Evolutionary conservation across 495 filamentous ascomycete species (phyloP), one percentile per base, ranked within the genome.

Genomic region (Penicillium cinerascens): DNA sequence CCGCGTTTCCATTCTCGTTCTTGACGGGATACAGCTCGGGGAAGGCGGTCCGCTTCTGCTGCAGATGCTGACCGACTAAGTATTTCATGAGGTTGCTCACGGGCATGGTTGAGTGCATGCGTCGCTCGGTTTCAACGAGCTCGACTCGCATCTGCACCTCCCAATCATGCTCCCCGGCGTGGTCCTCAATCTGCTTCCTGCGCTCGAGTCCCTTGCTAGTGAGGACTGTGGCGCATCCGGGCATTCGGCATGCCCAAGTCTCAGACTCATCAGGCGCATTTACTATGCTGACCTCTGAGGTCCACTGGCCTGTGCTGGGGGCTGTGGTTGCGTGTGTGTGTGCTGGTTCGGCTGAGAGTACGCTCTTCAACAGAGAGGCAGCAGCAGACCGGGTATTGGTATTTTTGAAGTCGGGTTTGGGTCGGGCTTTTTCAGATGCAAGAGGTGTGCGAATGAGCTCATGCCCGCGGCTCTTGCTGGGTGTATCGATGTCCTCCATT

Each of bases 181-280:
- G 89, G 29, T 80, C 70, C 36, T 75, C 68, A 39, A 92, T 86
- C 16, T 82, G 66, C 17, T 77, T 69, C 61, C 84, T 80, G 22
- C 81, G 81, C 2, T 75, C 70, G 29, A 78, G 70, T 11, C 78
- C 75, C 41, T 81, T 79, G 20, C 81, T 83, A 23, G 74, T 78
- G 58, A 81, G 77, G 20, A 89, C 78, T 48, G 84, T 81, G 23
- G 64, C 63, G 64, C 89, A 95, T 23, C 79, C 86, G 29, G 82
- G 80, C 49, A 88, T 78, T 25, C 80, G 78, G 60, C 89, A 95
- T 10, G 70, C 72, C 87, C 88, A 92, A 1, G 79, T 79, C 42
- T 87, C 82, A 41, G 77, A 78, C n/a, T 50, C 57, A 20, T 44
- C 52, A 5, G 47, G 21, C 6, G 39, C 29, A 7, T 57, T 56